Conservation (phyloP, 306 rosid species). For the Begonia peltatifolia region DNA sequence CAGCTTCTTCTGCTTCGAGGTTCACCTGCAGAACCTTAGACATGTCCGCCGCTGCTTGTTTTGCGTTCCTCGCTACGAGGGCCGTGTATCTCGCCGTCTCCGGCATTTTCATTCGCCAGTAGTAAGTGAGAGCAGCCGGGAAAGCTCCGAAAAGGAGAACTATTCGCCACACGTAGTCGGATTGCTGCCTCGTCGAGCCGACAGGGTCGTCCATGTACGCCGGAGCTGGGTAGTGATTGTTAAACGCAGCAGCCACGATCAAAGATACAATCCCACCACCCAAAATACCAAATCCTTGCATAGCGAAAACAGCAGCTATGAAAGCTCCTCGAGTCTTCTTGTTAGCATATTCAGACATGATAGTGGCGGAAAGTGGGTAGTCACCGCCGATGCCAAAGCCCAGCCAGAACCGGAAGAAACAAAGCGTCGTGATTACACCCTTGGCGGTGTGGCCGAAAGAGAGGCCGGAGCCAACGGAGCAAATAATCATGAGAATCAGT, state of each 20-base stretch:
- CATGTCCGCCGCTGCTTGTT: constrained; percentile 69
- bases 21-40: constrained; percentile 64
- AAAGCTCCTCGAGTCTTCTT: constrained; percentile 86
- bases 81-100: constrained; percentile 93
- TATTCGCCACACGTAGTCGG: constrained; percentile 72
- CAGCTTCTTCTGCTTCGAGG: constrained; percentile 36
- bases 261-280: constrained; percentile 65
- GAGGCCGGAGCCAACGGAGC: constrained; percentile 65
- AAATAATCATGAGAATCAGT: constrained; percentile 52
- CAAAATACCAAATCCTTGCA: constrained; percentile 89
- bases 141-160: constrained; percentile 57
- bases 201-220: constrained; percentile 2
- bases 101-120: constrained; percentile 93
- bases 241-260: constrained; percentile 35
- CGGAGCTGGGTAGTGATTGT: constrained; percentile 34
- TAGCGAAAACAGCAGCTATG: constrained; percentile 80
- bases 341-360: constrained; percentile 92
- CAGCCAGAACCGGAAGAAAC: constrained; percentile 91
- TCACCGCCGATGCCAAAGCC: constrained; percentile 96
- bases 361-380: constrained; percentile 86
- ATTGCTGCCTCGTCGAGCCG: constrained; percentile 29
- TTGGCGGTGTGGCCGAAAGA: constrained; percentile 31
- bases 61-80: constrained; percentile 55
- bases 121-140: constrained; percentile 67
- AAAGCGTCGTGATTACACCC: constrained; percentile 45